Evolutionary conservation across 202 grass and related monocot species (phyloP), one percentile per base, ranked within the genome.

Genomic region (Digitaria exilis): DNA sequence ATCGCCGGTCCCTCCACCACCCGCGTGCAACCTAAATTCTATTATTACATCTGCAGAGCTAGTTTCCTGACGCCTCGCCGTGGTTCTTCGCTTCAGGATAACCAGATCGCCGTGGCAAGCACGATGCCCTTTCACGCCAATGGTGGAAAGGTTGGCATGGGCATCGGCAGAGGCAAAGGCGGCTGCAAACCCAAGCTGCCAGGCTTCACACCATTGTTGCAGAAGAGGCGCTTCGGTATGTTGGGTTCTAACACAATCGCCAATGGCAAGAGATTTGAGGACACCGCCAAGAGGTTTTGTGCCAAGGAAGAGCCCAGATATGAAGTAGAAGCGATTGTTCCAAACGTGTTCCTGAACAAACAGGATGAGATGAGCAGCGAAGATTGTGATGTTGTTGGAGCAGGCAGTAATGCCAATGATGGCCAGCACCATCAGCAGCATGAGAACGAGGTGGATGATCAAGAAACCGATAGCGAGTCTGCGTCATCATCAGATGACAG

Each of bases 401-500:
- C 26, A 13, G 45, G 58, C 26, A 45, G 18, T 51, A 43, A 55
- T 29, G 26, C 48, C 17, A 7, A 78, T 45, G 3, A 35, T n/a
- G 65, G 10, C 4, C 34, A 34, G 2, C 34, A 12, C 10, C 26
- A 25, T 19, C 61, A 45, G 65, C 48, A 68, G 19, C 19, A 15
- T 1, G 16, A 57, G 3, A 11, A 2, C 22, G 12, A 71, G 19
- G 29, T 29, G 12, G 39, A 32, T 2, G 46, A 37, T 5, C 24
- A 42, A 58, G 22, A 5, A 58, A 58, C 22, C 11, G 81, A 79
- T 45, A 73, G 55, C 12, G 82, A 81, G 42, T 90, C 84, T 13
- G 80, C 7, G 24, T 78, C 87, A 51, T 94, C 89, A 8, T 92
- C 89, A 2, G 63, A 51, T 35, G 30, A 6, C 30, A 17, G 69